Conservation (phyloP, 23 red algal genomes). For the Gracilaria caudata region DNA sequence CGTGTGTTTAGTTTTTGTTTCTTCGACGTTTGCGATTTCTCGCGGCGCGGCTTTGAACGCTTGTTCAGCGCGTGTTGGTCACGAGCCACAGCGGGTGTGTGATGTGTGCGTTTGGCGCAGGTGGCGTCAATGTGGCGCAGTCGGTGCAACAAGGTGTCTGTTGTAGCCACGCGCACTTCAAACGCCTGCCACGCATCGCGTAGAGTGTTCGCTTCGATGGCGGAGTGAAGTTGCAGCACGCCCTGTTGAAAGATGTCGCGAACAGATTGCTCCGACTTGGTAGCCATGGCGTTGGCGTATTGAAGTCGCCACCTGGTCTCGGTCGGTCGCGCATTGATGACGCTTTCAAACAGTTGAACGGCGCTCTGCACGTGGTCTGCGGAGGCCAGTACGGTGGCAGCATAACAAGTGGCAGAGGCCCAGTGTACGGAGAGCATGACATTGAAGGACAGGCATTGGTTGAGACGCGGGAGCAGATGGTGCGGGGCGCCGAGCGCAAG, state of each 20-base stretch:
- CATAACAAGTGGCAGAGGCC: constrained; percentile 32
- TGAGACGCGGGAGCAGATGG: background rate
- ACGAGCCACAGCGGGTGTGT: background rate
- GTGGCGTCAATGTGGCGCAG: constrained; percentile 20
- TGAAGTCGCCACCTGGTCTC: constrained; percentile 39
- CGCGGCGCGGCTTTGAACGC: background rate
- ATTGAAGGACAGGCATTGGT: constrained; percentile 34
- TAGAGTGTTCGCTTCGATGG: constrained; percentile 19
- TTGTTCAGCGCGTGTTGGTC: background rate
- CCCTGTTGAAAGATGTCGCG: constrained; percentile 17
- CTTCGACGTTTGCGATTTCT: background rate
- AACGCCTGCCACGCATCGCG: constrained; percentile 57
- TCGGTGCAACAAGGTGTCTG: background rate
- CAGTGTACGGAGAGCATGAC: constrained; percentile 31
- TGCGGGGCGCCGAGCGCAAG: background rate
- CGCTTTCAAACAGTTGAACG: constrained; percentile 37
- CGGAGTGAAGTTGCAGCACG: background rate
- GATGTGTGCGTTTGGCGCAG: background rate
- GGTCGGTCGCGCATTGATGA: constrained; percentile 3
- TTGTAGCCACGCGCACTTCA: background rate
- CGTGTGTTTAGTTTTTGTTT: background rate
- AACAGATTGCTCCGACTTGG: background rate
- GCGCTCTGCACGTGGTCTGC: background rate
- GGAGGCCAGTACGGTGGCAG: constrained; percentile 10
- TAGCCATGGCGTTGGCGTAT: constrained; percentile 13